Percentiles rank a stretch among this genome's conserved stretches.
phyloP scores from a whole-genome alignment of 2,329 filamentous ascomycete genomes.

The Colletotrichum lupini region DNA sequence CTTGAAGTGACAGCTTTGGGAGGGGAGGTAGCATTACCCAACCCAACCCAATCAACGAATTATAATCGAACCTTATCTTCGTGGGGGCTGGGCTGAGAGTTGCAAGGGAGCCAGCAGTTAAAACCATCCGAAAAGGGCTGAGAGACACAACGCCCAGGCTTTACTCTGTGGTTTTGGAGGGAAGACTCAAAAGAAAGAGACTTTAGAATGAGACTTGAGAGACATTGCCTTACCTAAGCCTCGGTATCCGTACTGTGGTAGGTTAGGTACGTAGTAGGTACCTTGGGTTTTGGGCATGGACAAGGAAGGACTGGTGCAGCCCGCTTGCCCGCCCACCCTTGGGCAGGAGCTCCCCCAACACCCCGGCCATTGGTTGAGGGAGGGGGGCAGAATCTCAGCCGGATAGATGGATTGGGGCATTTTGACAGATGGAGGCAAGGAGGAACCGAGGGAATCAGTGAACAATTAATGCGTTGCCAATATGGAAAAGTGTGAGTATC shows the following conservation, averaged over 20 bases:
- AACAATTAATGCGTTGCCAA: constrained; percentile 5
- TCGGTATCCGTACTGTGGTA: background rate
- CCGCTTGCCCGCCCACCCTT: constrained; percentile 21
- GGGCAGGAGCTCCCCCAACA: constrained; percentile 41
- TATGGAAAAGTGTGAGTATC: background rate
- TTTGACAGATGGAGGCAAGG: background rate
- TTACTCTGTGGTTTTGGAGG: background rate
- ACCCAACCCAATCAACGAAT: background rate
- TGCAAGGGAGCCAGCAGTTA: background rate
- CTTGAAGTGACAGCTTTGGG: background rate
- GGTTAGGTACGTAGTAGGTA: background rate
- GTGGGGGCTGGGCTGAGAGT: background rate
- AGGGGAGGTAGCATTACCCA: background rate
- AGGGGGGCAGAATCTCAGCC: constrained; percentile 35
- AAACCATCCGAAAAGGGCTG: background rate
- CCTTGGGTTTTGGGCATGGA: background rate
- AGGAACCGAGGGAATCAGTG: background rate
- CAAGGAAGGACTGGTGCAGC: constrained; percentile 29
- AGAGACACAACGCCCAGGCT: background rate
- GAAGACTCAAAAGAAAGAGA: background rate
- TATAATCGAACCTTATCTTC: background rate
- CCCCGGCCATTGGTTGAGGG: constrained; percentile 39
- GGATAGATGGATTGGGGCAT: constrained; percentile 15
- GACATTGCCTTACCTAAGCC: background rate
- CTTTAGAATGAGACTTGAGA: background rate